These are phyloP conservation scores for Elaeis oleifera DNA, from an alignment of 202 grass and related monocot species.

Conservation along the genomic window DNA sequence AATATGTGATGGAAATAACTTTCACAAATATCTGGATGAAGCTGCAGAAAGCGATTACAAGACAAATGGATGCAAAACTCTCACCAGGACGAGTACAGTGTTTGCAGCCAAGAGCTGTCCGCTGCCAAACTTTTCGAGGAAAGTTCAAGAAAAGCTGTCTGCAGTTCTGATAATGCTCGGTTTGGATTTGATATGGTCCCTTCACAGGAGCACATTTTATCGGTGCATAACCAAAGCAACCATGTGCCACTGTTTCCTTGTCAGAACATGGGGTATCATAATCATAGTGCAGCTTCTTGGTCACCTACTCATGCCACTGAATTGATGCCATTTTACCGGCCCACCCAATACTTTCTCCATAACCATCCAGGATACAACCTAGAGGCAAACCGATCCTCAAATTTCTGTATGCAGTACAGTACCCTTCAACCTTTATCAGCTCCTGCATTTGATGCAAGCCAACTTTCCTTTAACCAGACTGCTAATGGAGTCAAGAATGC, in stretches of 20 bases:
- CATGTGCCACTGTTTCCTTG: conserved; percentile 34
- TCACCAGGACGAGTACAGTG: conserved; percentile 33
- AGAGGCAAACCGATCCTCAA: conserved; percentile 38
- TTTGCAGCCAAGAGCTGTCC: conserved; percentile 30
- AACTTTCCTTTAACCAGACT: conserved; percentile 34
- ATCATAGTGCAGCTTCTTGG: conserved; percentile 39
- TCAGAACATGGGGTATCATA: conserved; percentile 39
- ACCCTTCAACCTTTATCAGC: conserved; percentile 41
- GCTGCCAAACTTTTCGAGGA: conserved; percentile 38
- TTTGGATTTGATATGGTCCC: background rate
- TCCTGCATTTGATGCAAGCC: conserved; percentile 42
- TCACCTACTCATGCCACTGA: conserved; percentile 39
- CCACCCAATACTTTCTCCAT: conserved; percentile 32
- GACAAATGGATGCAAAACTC: conserved; percentile 21
- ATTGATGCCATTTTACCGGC: conserved; percentile 46
- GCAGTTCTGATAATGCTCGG: no score
- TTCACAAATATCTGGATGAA: background rate
- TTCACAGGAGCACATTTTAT: conserved; percentile 15
- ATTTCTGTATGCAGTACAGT: conserved; percentile 40
- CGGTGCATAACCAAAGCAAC: conserved; percentile 28
- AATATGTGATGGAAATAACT: background rate
- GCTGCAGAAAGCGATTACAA: conserved; percentile 33
- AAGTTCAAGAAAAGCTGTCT: no score
- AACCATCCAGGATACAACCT: conserved; percentile 32
- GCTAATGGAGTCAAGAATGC: conserved; percentile 13